phyloP scores from a whole-genome alignment of 768 basidiomycete genomes.

The Dioszegia crocea region DNA sequence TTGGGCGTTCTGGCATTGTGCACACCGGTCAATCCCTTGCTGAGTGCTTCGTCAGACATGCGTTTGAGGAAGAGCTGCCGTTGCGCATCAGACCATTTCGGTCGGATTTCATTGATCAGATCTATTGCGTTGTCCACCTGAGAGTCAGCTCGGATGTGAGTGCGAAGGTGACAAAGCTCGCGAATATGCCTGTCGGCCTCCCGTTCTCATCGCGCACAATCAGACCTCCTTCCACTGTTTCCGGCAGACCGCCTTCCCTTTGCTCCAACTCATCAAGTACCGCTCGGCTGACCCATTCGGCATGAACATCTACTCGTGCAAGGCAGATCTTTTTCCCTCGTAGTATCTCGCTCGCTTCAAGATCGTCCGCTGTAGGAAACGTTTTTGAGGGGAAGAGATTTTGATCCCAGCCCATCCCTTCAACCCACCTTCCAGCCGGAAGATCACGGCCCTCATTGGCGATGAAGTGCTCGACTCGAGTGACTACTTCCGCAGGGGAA shows the following conservation, averaged over 20 bases:
- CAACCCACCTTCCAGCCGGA: conserved; percentile 59
- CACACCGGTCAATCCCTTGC: conserved; percentile 74
- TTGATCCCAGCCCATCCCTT: conserved; percentile 93
- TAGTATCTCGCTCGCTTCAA: conserved; percentile 67
- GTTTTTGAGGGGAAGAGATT: conserved; percentile 59
- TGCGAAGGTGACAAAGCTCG: conserved; percentile 11
- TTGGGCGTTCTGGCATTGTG: conserved; percentile 70
- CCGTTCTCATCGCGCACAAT: conserved; percentile 65
- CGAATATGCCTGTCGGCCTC: conserved; percentile 62
- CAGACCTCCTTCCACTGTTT: conserved; percentile 66
- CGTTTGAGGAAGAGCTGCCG: conserved; percentile 63
- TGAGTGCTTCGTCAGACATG: conserved; percentile 66
- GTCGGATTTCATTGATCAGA: conserved; percentile 60
- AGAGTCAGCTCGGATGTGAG: not conserved
- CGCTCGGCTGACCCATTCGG: conserved; percentile 74
- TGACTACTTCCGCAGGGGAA: conserved; percentile 27
- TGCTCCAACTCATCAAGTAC: conserved; percentile 57
- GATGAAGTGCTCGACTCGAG: conserved; percentile 36
- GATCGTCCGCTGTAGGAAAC: conserved; percentile 79
- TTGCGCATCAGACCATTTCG: conserved; percentile 60
- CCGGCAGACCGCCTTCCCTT: conserved; percentile 56
- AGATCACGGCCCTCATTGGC: conserved; percentile 11
- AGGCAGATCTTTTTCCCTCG: conserved; percentile 68
- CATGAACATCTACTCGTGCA: conserved; percentile 75
- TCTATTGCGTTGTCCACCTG: conserved; percentile 78